phyloP scores from a whole-genome alignment of 495 filamentous ascomycete species.

The Penicillium parvum region DNA sequence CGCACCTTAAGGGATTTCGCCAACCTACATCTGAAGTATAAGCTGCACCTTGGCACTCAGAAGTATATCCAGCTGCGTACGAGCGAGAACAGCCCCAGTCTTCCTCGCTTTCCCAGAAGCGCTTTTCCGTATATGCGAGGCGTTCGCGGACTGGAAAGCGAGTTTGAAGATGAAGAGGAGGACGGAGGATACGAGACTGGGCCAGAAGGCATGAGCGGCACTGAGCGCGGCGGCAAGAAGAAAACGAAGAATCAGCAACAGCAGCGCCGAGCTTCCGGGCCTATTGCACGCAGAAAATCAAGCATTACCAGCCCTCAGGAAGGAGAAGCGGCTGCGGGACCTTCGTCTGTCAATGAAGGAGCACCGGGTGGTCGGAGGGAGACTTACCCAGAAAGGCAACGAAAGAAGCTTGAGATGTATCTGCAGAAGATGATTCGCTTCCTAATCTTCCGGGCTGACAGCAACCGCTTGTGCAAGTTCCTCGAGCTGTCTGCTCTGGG shows the following conservation, averaged over 20 bases:
- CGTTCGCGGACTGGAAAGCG: slow-evolving; percentile 70
- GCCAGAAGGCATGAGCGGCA: slow-evolving; percentile 53
- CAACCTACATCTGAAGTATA: slow-evolving; percentile 91
- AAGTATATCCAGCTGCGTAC: slow-evolving; percentile 64
- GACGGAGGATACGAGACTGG: slow-evolving; percentile 55
- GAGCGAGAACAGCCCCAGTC: slow-evolving; percentile 49
- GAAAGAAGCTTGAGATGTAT: slow-evolving; percentile 84
- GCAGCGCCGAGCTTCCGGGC: slow-evolving; percentile 50
- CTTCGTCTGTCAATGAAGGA: slow-evolving; percentile 43
- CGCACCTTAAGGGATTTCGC: slow-evolving; percentile 83
- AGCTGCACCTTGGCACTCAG: slow-evolving; percentile 72
- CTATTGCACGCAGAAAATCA: slow-evolving; percentile 51
- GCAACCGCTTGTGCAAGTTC: slow-evolving; percentile 94
- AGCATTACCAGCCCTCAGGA: slow-evolving; percentile 47
- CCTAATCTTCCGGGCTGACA: slow-evolving; percentile 93
- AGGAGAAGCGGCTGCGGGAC: slow-evolving; percentile 37
- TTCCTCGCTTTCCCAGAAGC: slow-evolving; percentile 83
- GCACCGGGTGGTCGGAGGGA: slow-evolving; percentile 45
- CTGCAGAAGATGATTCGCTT: slow-evolving; percentile 91
- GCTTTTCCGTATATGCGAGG: slow-evolving; percentile 89
- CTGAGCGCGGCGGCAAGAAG: slow-evolving; percentile 49
- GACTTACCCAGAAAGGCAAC: slow-evolving; percentile 63
- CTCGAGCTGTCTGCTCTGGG: slow-evolving; percentile 92
- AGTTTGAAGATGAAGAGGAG: slow-evolving; percentile 81
- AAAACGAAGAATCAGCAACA: slow-evolving; percentile 49